phyloP scores from a whole-genome alignment of 2,329 filamentous ascomycete species.

The Coniochaeta sp. region DNA sequence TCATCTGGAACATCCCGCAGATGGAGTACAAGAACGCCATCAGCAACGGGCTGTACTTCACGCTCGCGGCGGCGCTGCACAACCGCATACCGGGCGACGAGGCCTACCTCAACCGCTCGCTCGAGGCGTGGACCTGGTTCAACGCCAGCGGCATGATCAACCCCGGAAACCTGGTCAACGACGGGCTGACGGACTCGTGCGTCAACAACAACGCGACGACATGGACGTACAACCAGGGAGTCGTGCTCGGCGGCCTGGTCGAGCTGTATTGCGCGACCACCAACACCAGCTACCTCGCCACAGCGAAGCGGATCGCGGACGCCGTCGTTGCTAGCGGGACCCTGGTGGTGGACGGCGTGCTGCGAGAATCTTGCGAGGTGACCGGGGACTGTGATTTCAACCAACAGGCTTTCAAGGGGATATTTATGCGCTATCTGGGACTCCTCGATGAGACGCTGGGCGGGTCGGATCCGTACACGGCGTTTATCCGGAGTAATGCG shows the following conservation, averaged over 20 bases:
- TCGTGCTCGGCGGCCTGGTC: slow-evolving; percentile 46
- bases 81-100: slow-evolving; percentile 31
- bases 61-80: slow-evolving; percentile 44
- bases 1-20: slow-evolving; percentile 48
- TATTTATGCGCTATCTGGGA: slow-evolving; percentile 59
- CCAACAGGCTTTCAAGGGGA: slow-evolving; percentile 59
- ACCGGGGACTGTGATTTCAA: slow-evolving; percentile 40
- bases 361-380: slow-evolving; percentile 41
- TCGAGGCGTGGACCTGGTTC: slow-evolving; percentile 47
- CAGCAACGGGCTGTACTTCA: slow-evolving; percentile 51
- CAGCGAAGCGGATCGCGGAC: slow-evolving; percentile 40
- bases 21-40: slow-evolving; percentile 45
- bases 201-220: slow-evolving; percentile 42
- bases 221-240: slow-evolving; percentile 53
- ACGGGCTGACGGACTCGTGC: slow-evolving; percentile 40
- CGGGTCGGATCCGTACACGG: slow-evolving; percentile 10
- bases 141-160: slow-evolving; percentile 43
- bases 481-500: slow-evolving; percentile 14
- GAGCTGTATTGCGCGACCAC: slow-evolving; percentile 40
- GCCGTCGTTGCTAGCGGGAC: slow-evolving; percentile 35
- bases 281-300: slow-evolving; percentile 30
- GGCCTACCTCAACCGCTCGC: slow-evolving; percentile 40
- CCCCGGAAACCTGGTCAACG: slow-evolving; percentile 40
- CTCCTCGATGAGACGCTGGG: slow-evolving; percentile 38
- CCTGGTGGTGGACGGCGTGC: slow-evolving; percentile 34